Percentiles rank a stretch among this genome's conserved stretches.
Evolutionary conservation across 1,284 basidiomycete species (phyloP).

Genomic region (Heterobasidion occidentale): DNA sequence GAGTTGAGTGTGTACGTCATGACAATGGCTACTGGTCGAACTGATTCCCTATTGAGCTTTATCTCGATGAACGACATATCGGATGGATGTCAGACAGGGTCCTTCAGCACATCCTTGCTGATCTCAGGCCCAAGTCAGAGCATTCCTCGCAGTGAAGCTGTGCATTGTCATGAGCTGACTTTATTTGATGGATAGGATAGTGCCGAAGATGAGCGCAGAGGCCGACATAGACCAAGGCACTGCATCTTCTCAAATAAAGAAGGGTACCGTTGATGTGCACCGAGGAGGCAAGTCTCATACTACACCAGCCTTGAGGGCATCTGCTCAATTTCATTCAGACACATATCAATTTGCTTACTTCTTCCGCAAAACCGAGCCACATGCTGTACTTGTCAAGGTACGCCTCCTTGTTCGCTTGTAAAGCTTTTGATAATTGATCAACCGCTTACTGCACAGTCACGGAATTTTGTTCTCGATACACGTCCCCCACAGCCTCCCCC

Average conservation of each 20-base stretch:
- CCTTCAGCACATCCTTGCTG: slow-evolving; percentile 63
- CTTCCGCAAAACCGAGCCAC: slow-evolving; percentile 66
- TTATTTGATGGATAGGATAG: slow-evolving; percentile 34
- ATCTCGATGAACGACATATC: slow-evolving; percentile 70
- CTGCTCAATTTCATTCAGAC: slow-evolving; percentile 31
- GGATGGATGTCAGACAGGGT: slow-evolving; percentile 73
- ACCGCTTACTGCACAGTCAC: slow-evolving; percentile 27
- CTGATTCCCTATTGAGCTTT: slow-evolving; percentile 36
- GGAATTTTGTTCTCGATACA: slow-evolving; percentile 43
- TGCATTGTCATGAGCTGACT: background rate
- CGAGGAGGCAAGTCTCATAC: slow-evolving; percentile 50
- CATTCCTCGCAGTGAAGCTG: background rate
- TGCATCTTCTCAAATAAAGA: slow-evolving; percentile 38
- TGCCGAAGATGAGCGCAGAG: slow-evolving; percentile 60
- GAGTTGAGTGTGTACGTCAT: slow-evolving; percentile 13
- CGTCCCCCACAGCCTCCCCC: slow-evolving; percentile 9
- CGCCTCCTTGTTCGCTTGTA: background rate
- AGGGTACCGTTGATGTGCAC: slow-evolving; percentile 61
- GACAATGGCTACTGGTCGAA: background rate
- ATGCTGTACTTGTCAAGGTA: slow-evolving; percentile 70
- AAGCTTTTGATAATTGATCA: background rate
- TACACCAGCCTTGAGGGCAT: background rate
- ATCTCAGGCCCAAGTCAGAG: slow-evolving; percentile 59
- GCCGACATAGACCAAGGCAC: slow-evolving; percentile 31
- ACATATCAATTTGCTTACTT: slow-evolving; percentile 78